Evolutionary conservation across 1,284 basidiomycete genomes (phyloP).

Genomic region (Irpex sp.): DNA sequence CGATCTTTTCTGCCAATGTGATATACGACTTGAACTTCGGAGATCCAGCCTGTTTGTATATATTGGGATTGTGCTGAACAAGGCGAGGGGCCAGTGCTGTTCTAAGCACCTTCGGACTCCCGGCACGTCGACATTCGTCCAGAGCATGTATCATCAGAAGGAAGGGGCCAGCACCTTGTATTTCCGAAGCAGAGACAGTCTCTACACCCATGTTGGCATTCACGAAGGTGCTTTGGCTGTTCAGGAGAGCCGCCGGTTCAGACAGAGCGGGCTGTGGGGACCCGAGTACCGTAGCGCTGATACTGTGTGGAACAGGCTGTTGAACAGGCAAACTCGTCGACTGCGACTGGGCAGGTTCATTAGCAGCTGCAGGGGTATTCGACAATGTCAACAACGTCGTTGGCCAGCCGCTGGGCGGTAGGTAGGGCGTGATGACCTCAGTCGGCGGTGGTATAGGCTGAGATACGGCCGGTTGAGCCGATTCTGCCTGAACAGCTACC

Average conservation of each 20-base stretch:
- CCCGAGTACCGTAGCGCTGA: background rate
- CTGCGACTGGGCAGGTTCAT: background rate
- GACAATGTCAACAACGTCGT: background rate
- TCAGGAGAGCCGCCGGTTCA: background rate
- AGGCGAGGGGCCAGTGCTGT: constrained; percentile 35
- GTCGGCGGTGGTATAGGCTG: background rate
- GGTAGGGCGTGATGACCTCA: background rate
- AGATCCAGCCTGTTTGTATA: constrained; percentile 39
- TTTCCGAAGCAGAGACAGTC: background rate
- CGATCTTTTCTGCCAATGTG: constrained; percentile 36
- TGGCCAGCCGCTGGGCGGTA: background rate
- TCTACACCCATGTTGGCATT: background rate
- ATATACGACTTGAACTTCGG: constrained; percentile 40
- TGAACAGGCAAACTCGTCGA: background rate
- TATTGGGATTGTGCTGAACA: constrained; percentile 24
- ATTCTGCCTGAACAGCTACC: background rate
- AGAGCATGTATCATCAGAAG: constrained; percentile 6
- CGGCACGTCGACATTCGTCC: constrained; percentile 15
- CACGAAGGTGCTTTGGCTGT: too few relatives aligned
- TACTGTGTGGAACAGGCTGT: background rate
- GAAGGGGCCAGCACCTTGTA: constrained; percentile 1
- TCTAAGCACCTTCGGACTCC: constrained; percentile 32
- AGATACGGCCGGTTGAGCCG: background rate
- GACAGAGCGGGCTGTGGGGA: background rate
- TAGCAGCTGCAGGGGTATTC: background rate